Evolutionary conservation across 2,329 filamentous ascomycete species (phyloP).

Genomic region (Pyrenochaeta sp.): DNA sequence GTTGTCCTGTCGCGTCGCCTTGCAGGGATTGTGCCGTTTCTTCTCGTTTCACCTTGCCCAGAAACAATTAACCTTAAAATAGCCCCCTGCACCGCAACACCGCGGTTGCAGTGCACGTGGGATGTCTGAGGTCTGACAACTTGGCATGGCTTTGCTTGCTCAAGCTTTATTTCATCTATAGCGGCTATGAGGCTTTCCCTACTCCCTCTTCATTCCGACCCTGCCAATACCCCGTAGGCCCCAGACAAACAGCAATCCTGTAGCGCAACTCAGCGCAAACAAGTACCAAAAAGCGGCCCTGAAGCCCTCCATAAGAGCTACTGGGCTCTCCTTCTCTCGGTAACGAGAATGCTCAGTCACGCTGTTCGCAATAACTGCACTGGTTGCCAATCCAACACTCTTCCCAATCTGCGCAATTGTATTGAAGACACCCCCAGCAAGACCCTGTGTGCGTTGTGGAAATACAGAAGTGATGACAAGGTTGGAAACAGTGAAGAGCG

Average conservation of each 20-base stretch:
- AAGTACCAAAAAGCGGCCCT: constrained; percentile 53
- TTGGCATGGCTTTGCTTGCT: background rate
- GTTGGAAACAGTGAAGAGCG: constrained; percentile 54
- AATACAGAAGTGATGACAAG: constrained; percentile 54
- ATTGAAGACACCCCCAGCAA: constrained; percentile 57
- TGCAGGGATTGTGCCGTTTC: no score
- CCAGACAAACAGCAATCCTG: constrained; percentile 43
- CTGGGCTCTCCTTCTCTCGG: constrained; percentile 38
- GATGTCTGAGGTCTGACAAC: background rate
- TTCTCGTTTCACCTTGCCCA: constrained; percentile 1
- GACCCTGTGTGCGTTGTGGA: constrained; percentile 50
- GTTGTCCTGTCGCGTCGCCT: constrained; percentile 6
- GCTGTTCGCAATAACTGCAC: constrained; percentile 47
- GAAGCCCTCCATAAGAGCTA: constrained; percentile 52
- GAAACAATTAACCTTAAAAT: background rate
- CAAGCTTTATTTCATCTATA: background rate
- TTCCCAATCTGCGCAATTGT: constrained; percentile 54
- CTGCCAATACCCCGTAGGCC: constrained; percentile 54
- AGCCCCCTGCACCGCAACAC: background rate
- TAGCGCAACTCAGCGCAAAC: constrained; percentile 46
- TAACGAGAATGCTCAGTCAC: constrained; percentile 30
- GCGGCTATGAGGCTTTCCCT: background rate
- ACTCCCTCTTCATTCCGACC: constrained; percentile 53
- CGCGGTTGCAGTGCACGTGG: no score
- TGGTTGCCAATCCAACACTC: constrained; percentile 49